Base-by-base conservation (phyloP, 225 moss, liverwort and hornwort species). In the Sphagnum tenellum region DNA sequence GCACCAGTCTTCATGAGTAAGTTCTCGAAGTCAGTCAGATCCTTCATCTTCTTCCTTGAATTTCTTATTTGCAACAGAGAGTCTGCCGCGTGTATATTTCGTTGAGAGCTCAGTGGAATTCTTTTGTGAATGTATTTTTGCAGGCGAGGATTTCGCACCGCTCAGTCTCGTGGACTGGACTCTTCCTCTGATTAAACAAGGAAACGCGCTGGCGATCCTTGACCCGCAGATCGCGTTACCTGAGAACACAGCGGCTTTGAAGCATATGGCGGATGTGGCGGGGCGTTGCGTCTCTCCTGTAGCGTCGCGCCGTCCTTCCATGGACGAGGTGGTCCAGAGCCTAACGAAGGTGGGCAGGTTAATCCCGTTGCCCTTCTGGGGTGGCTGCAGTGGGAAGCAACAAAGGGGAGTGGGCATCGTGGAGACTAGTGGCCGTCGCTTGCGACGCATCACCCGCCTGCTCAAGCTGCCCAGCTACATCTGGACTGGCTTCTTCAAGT, bases 111-210 rank as follows among this genome's bases (percentile, higher is more conserved):
- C 29, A 29, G 29, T 29, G 29, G 29, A 29, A 29, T 29, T 29
- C 29, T 29, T 29, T 29, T 29, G 29, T 29, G 29, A 29, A 29
- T 29, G 29, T 0, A 29, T 29, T 29, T 29, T 29, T 29, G 29
- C 29, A 29, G 29, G 29, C 29, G 65, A 66, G 2, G 71, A 77
- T 0, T 77, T 64, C 63, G 74, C 77, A 66, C 81, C 81, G 2
- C 77, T 77, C 3, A 77, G 66, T 44, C 73, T 81, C 48, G 48
- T 77, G 12, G 82, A 82, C 67, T 82, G 82, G 82, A 78, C 82
- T 4, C 63, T 78, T 46, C 82, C 82, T 11, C 75, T 78, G 45
- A 75, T 82, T 66, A 78, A 75, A 64, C 70, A 78, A 55, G 82
- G 75, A 7, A 78, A 82, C 44, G 60, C 65, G 12, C 74, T 74